A percentile compares a stretch with the other conserved stretches of the same genome.
Conservation (phyloP, 1,139 yeast genomes). For the Scheffersomyces illinoinensis region DNA sequence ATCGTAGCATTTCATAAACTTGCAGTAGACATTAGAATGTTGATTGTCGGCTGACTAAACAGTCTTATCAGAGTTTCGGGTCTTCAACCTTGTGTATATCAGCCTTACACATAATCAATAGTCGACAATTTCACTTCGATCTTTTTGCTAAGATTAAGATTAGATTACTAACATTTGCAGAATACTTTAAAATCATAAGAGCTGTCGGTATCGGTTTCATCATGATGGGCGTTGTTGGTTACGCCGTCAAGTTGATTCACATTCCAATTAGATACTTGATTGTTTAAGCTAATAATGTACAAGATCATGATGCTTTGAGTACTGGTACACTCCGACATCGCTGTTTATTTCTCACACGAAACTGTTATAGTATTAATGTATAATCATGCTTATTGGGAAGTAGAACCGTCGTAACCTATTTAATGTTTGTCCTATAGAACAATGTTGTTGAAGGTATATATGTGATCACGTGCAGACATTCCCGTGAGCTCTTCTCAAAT, state of each 20-base stretch:
- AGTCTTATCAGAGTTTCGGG: background rate
- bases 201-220: slow-evolving; percentile 97
- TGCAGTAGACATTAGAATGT: background rate
- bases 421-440: too few species aligned
- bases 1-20: background rate
- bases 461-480: background rate
- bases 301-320: background rate
- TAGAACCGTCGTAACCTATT: background rate
- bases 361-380: background rate
- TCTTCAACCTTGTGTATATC: background rate
- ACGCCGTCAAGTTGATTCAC: slow-evolving; percentile 90
- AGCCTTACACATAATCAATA: background rate
- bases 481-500: background rate
- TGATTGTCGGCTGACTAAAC: background rate
- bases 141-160: background rate
- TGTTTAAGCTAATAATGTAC: slow-evolving; percentile 49
- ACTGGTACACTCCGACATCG: background rate
- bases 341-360: background rate
- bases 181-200: slow-evolving; percentile 82
- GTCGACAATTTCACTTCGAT: background rate
- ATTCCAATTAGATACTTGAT: slow-evolving; percentile 97
- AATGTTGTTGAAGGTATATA: background rate
- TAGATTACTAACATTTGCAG: slow-evolving; percentile 41
- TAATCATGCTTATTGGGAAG: background rate
- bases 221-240: slow-evolving; percentile 98